A percentile compares a stretch with the other conserved stretches of the same genome.
These are phyloP conservation scores for Xylariaceae sp. DNA, from an alignment of 2,329 filamentous ascomycete genomes.

Conservation along the genomic window DNA sequence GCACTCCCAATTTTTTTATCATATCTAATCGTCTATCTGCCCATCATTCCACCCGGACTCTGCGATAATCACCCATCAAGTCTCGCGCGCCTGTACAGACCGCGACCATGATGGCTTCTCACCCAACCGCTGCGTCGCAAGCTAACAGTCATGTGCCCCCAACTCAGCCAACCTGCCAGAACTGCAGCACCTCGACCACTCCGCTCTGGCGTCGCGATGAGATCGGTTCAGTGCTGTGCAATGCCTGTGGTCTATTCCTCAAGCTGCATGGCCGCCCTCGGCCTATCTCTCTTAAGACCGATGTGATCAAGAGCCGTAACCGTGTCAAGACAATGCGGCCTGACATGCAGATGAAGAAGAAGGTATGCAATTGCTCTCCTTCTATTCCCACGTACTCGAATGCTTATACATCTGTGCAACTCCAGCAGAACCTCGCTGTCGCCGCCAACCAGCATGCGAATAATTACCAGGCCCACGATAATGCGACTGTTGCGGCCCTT, in stretches of 20 bases:
- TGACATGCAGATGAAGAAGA: conserved; percentile 73
- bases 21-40: conserved; percentile 19
- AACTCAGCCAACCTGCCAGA: conserved; percentile 90
- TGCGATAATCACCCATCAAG: not conserved
- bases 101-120: conserved; percentile 26
- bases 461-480: conserved; percentile 45
- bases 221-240: conserved; percentile 90
- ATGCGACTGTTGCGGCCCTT: conserved; percentile 45
- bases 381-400: conserved; percentile 2
- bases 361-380: conserved; percentile 38
- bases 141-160: conserved; percentile 50
- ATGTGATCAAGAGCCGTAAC: conserved; percentile 99
- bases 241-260: conserved; percentile 93
- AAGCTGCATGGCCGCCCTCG: conserved; percentile 92
- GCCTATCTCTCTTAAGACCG: conserved; percentile 94
- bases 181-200: conserved; percentile 91
- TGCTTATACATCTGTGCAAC: not conserved
- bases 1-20: conserved; percentile 17
- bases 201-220: conserved; percentile 97
- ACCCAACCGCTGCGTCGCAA: conserved; percentile 34
- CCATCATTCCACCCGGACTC: conserved; percentile 6
- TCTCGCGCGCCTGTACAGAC: conserved; percentile 10
- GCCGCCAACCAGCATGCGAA: conserved; percentile 54
- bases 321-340: conserved; percentile 82
- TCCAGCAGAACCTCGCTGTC: conserved; percentile 33